Evolutionary conservation across 352 stramenopile genomes (phyloP).

Genomic region (Globisporangium viniferum): DNA sequence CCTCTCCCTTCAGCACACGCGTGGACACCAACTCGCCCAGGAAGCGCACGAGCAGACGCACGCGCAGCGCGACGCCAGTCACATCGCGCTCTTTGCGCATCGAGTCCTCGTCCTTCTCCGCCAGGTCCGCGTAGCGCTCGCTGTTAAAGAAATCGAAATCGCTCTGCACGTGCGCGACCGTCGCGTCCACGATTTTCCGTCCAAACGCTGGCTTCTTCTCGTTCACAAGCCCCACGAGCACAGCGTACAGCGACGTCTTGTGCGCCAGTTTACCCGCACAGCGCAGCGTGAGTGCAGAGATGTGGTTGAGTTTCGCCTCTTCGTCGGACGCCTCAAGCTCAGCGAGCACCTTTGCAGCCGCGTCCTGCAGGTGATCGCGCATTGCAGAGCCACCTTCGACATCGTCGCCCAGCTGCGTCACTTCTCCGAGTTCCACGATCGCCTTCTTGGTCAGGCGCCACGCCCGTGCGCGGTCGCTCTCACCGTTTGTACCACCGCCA

Average conservation of each 20-base stretch:
- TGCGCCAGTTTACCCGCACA: constrained; percentile 47
- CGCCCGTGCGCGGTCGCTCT: constrained; percentile 64
- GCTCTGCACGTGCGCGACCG: constrained; percentile 39
- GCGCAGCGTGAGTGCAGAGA: constrained; percentile 56
- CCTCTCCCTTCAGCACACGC: constrained; percentile 56
- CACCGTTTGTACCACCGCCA: constrained; percentile 20
- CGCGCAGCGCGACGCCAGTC: constrained; percentile 35
- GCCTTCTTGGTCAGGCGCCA: constrained; percentile 78
- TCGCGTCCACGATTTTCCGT: constrained; percentile 39
- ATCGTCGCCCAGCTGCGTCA: constrained; percentile 27
- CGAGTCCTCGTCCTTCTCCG: constrained; percentile 35
- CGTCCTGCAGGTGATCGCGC: constrained; percentile 47
- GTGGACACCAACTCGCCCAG: constrained; percentile 53
- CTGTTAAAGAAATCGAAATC: constrained; percentile 57
- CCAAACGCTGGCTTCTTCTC: constrained; percentile 56
- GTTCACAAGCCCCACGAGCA: constrained; percentile 67
- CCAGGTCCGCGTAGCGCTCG: constrained; percentile 14
- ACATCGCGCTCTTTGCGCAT: constrained; percentile 23
- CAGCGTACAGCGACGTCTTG: constrained; percentile 73
- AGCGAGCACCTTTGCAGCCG: constrained; percentile 34
- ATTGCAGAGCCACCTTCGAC: constrained; percentile 24
- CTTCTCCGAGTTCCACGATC: constrained; percentile 65
- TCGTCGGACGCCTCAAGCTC: constrained; percentile 52
- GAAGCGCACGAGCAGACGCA: constrained; percentile 64
- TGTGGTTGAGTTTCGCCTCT: constrained; percentile 55